Percentiles rank a stretch among this genome's conserved stretches.
Conservation (phyloP, 768 basidiomycete genomes). For the Psilocybe azurescens region DNA sequence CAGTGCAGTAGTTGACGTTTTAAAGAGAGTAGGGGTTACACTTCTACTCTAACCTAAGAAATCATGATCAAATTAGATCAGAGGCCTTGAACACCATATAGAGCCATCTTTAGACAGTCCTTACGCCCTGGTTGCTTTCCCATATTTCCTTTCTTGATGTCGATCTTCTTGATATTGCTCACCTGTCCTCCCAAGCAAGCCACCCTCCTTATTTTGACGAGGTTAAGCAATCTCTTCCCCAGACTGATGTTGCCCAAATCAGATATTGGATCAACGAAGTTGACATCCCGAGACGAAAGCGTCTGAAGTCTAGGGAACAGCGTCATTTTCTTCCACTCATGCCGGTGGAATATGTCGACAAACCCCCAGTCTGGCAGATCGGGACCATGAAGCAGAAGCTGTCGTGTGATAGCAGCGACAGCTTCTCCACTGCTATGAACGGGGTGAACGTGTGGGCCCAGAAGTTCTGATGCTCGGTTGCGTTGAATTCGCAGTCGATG, state of each 20-base stretch:
- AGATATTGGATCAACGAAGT: background rate
- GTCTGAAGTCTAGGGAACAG: background rate
- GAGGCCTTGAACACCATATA: too few relatives aligned
- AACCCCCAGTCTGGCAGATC: background rate
- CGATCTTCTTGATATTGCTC: background rate
- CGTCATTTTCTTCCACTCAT: background rate
- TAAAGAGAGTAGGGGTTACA: too few relatives aligned
- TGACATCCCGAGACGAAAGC: background rate
- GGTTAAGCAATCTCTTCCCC: background rate
- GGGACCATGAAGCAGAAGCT: background rate
- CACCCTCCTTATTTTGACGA: background rate
- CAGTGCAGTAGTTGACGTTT: too few relatives aligned
- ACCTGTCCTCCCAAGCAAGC: background rate
- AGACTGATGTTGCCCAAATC: background rate
- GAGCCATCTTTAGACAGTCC: too few relatives aligned
- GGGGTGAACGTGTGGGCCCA: background rate
- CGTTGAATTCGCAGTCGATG: background rate
- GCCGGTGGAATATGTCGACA: background rate
- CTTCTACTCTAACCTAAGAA: too few relatives aligned
- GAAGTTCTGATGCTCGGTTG: background rate
- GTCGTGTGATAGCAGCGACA: background rate
- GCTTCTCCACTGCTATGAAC: background rate
- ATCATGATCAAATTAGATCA: too few relatives aligned
- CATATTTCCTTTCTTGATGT: background rate
- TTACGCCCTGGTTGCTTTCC: background rate